A percentile compares a stretch with the other conserved stretches of the same genome.
Conservation (phyloP, 148 eudicot genomes). For the Salicornia ramosissima region DNA sequence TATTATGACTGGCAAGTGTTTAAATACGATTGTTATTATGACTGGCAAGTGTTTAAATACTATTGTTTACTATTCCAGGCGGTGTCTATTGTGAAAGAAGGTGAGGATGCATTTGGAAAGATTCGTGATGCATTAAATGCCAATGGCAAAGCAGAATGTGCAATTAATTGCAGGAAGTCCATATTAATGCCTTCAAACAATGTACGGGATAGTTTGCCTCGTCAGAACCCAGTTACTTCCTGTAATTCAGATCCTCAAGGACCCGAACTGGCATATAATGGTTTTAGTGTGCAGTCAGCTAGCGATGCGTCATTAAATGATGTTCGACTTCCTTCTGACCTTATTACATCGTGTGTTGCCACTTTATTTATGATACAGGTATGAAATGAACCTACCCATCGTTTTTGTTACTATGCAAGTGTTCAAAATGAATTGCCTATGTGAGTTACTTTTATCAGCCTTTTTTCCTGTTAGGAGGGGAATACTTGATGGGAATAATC, state of each 20-base stretch:
- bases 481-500: no score
- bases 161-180: conserved; percentile 30
- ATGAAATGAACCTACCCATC: conserved; percentile 7
- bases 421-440: neutral
- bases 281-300: conserved; percentile 22
- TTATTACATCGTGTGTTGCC: conserved; percentile 73
- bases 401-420: neutral
- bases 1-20: no score
- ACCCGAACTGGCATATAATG: conserved; percentile 20
- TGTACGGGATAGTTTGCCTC: conserved; percentile 23
- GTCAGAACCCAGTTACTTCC: conserved; percentile 25
- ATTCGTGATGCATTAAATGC: conserved; percentile 61
- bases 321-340: conserved; percentile 59
- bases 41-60: neutral
- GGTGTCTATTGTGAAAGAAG: conserved; percentile 42
- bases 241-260: conserved; percentile 23
- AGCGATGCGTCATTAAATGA: conserved; percentile 33
- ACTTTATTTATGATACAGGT: conserved; percentile 92
- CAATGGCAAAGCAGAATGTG: conserved; percentile 37
- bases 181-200: conserved; percentile 18
- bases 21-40: neutral
- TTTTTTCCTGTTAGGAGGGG: neutral
- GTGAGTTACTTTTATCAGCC: neutral
- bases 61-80: conserved; percentile 40
- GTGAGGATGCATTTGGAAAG: conserved; percentile 45